Evolutionary conservation across 163 green algal genomes (phyloP).

Genomic region (Chloromonas sp.): DNA sequence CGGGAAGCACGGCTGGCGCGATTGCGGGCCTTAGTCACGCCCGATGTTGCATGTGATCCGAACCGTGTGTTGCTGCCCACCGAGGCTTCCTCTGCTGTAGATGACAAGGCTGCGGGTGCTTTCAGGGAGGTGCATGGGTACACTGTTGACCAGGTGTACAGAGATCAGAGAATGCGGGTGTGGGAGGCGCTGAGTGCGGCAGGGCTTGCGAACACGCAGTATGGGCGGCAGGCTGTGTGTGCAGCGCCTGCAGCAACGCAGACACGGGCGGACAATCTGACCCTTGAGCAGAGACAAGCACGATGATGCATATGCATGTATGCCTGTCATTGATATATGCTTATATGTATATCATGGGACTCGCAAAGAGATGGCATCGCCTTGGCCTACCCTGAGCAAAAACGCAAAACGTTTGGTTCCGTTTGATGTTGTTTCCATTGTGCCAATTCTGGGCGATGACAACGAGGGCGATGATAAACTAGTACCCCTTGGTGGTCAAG

Average conservation of each 20-base stretch:
- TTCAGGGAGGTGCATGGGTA: slow-evolving; percentile 33
- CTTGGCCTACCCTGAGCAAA: too few species aligned
- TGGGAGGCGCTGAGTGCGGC: neutral
- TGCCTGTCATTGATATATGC: too few species aligned
- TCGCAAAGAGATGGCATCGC: too few species aligned
- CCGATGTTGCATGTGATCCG: slow-evolving; percentile 20
- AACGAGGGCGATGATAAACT: too few species aligned
- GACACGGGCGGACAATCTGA: neutral
- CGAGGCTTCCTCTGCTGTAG: neutral
- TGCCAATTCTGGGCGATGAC: too few species aligned
- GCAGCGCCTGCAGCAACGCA: neutral
- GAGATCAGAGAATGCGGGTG: slow-evolving; percentile 9
- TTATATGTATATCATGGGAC: too few species aligned
- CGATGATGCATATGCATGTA: too few species aligned
- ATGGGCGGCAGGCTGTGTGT: neutral
- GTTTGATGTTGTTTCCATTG: too few species aligned
- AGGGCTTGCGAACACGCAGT: neutral
- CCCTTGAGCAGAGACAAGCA: neutral
- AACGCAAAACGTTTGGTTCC: too few species aligned
- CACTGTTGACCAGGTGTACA: slow-evolving; percentile 34
- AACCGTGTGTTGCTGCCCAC: slow-evolving; percentile 25
- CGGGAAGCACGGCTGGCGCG: slow-evolving; percentile 17
- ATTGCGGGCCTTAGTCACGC: slow-evolving; percentile 17
- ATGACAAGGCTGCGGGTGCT: slow-evolving; percentile 10
- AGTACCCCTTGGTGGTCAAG: too few species aligned